Evolutionary conservation across 352 stramenopile species (phyloP), one percentile per base, ranked within the genome.

Genomic region (Phytophthora syringae): DNA sequence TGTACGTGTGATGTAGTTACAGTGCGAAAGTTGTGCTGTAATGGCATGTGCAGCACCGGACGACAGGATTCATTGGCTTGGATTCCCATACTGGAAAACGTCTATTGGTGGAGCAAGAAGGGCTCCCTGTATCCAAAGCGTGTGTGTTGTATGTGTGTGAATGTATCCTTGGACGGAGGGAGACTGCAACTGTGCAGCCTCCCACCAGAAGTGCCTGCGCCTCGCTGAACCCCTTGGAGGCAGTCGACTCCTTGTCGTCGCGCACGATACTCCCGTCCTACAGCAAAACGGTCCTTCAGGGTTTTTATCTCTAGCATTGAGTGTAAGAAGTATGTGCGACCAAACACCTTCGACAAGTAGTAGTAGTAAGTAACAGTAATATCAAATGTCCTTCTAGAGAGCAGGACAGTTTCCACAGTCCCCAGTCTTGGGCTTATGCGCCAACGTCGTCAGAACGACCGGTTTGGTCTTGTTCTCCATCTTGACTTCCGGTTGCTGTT

Each of bases 241-340:
- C 51, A 68, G 53, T 55, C 54, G 60, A 64, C 52, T 42, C 20
- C 7, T 56, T 51, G 50, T 62, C 34, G 53, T 65, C 28, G 48
- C 37, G 81, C 81, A 90, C 81, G 83, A 92, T 92, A 92, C 83
- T 64, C 60, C 72, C 79, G 77, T 92, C 83, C 81, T 50, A 92
- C 20, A 92, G 34, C 61, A 52, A 21, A 43, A 51, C 89, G 84
- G 84, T 92, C 84, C 84, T 90, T 74, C 84, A 92, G 84, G 84
- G 84, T 92, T 92, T 92, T 92, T 90, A 89, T 89, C 84, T 86
- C 84, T 90, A 93, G 78, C 72, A 89, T 93, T 93, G 84, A 82
- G 84, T 86, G 70, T 87, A 82, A 90, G 73, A 93, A 93, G 84
- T 93, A 93, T 92, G 84, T 89, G 84, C 34, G 84, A 72, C 84